Conservation (phyloP, 495 filamentous ascomycete species). For the Tuber magnatum region DNA sequence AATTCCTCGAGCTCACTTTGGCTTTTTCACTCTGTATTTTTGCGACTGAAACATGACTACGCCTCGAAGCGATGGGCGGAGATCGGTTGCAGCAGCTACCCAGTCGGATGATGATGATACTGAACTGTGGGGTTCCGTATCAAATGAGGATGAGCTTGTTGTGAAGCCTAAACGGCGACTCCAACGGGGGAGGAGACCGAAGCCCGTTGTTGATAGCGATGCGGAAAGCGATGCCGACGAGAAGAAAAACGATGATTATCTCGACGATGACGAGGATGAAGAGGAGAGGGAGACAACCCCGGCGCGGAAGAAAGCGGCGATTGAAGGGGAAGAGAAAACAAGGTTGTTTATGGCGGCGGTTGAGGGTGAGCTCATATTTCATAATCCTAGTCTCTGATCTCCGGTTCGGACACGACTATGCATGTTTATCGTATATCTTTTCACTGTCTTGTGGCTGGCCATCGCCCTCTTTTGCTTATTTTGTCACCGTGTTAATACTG, state of each 20-base stretch:
- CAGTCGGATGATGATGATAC: not conserved
- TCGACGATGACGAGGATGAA: constrained; percentile 12
- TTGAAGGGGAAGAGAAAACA: not conserved
- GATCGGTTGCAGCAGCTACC: not conserved
- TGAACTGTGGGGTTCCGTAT: constrained; percentile 3
- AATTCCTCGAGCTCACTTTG: not conserved
- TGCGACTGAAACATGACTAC: not conserved
- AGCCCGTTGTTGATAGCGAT: not conserved
- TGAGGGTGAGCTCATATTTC: constrained; percentile 20
- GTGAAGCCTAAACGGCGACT: constrained; percentile 6
- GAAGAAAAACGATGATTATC: constrained; percentile 12
- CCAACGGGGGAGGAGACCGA: constrained; percentile 9
- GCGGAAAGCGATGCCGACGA: constrained; percentile 11
- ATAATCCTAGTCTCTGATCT: not conserved
- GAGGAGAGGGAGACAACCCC: constrained; percentile 12
- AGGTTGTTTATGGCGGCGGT: constrained; percentile 37
- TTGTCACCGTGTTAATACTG: not conserved
- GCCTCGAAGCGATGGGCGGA: not conserved
- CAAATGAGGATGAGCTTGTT: not conserved
- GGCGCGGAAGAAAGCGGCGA: constrained; percentile 17
- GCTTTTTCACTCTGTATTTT: not conserved
- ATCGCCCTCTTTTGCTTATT: not conserved
- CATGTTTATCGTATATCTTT: constrained; percentile 1
- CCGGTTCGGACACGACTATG: not conserved
- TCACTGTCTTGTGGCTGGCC: not conserved